Percentiles rank a stretch among this genome's conserved stretches.
phyloP scores from a whole-genome alignment of 2,329 filamentous ascomycete species.

The Colletotrichum kahawae region DNA sequence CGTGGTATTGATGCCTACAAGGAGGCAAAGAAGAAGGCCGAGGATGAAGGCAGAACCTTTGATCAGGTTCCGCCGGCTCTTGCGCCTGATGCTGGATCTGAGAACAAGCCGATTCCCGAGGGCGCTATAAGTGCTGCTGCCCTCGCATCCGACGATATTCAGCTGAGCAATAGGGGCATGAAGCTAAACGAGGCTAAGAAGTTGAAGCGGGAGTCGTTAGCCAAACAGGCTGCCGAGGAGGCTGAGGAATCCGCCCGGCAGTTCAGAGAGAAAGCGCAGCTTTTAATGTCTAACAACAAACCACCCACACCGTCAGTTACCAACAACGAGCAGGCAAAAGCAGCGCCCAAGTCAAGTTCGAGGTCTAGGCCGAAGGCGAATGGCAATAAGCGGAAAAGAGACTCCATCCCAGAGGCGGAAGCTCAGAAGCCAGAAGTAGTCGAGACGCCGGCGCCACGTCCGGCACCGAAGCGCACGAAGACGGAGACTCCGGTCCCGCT shows the following conservation, averaged over 20 bases:
- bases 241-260: conserved; percentile 62
- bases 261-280: conserved; percentile 53
- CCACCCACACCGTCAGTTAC: conserved; percentile 23
- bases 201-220: conserved; percentile 69
- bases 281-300: conserved; percentile 41
- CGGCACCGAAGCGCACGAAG: conserved; percentile 56
- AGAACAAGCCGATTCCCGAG: conserved; percentile 57
- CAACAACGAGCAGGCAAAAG: conserved; percentile 34
- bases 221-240: conserved; percentile 66
- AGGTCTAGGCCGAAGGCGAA: conserved; percentile 28
- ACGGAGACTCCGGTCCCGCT: conserved; percentile 62
- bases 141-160: conserved; percentile 64
- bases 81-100: conserved; percentile 54
- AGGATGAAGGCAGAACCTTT: conserved; percentile 69
- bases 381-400: conserved; percentile 52
- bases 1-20: conserved; percentile 69
- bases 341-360: conserved; percentile 30
- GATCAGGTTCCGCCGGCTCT: conserved; percentile 47
- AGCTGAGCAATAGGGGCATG: conserved; percentile 75
- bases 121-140: conserved; percentile 65
- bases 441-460: conserved; percentile 34
- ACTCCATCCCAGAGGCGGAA: conserved; percentile 34
- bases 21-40: conserved; percentile 67
- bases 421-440: conserved; percentile 32
- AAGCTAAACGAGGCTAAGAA: conserved; percentile 81